phyloP scores from a whole-genome alignment of 257 asterid genomes.

The Rhazya stricta region DNA sequence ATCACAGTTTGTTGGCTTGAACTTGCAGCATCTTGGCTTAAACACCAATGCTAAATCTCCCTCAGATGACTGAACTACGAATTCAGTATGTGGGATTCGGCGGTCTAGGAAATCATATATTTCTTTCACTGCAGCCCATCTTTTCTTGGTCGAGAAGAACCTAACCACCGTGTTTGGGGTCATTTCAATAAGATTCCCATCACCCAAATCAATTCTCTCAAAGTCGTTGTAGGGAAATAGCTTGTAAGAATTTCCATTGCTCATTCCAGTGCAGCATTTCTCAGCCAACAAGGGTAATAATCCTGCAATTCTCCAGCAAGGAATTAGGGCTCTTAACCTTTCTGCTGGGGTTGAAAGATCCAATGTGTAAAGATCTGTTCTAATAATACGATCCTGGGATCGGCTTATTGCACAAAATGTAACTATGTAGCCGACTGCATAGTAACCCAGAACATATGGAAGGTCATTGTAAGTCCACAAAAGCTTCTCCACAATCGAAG shows the following conservation, averaged over 20 bases:
- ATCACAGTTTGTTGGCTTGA: constrained; percentile 30
- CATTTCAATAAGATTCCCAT: constrained; percentile 33
- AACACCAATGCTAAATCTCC: constrained; percentile 35
- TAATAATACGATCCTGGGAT: constrained; percentile 32
- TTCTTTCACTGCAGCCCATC: constrained; percentile 36
- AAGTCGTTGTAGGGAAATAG: constrained; percentile 28
- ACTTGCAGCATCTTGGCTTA: constrained; percentile 40
- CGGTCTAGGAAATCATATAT: constrained; percentile 42
- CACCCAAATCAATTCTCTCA: constrained; percentile 34
- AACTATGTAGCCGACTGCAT: constrained; percentile 37
- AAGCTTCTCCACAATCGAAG: constrained; percentile 35
- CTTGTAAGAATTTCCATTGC: constrained; percentile 7
- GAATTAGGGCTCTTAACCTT: constrained; percentile 40
- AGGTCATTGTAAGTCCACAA: constrained; percentile 38
- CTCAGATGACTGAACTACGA: constrained; percentile 32
- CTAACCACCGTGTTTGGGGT: constrained; percentile 28
- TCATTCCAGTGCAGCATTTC: constrained; percentile 17
- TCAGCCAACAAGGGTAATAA: constrained; percentile 37
- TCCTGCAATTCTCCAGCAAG: constrained; percentile 43
- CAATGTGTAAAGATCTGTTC: constrained; percentile 40
- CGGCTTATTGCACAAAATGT: constrained; percentile 43
- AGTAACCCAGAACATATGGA: constrained; percentile 42
- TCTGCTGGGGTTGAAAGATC: constrained; percentile 36
- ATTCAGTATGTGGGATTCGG: constrained; percentile 38
- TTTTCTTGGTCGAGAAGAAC: constrained; percentile 29